Evolutionary conservation across 768 basidiomycete genomes (phyloP), one percentile per base, ranked within the genome.

Genomic region (Lactarius pseudohatsudake): DNA sequence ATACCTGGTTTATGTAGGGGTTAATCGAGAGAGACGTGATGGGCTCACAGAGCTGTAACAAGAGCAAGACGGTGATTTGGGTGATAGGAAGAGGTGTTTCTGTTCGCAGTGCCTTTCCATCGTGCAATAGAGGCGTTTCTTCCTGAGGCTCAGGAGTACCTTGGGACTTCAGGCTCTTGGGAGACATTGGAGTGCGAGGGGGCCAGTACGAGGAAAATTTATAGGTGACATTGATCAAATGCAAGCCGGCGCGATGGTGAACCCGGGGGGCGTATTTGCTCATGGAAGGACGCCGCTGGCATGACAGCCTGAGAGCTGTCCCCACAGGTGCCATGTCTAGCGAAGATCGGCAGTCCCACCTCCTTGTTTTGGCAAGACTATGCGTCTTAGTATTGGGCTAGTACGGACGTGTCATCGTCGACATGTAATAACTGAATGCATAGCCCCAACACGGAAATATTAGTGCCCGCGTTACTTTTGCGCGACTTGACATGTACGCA

Each of bases 1-100:
- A 18, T 43, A 79, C 82, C 73, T 84, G 80, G 65, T 82, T 82
- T 28, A 85, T 78, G 73, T 83, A 84, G 0, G 83, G 83, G 54
- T 80, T 79, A 43, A 85, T 84, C 38, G 77, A 81, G 41, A 78
- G 75, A 0, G 80, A 77, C 4, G 81, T 78, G 54, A 84, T 77
- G 20, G 84, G 82, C 72, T 85, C 84, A 26, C 79, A 76, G 50
- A 84, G 69, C 71, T 78, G 77, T 11, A 81, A 72, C 54, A 82
- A 72, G 57, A 85, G 68, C 59, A 85, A 70, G 36, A 83, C 72
- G 2, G 68, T 67, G n/a, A 84, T 76, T 77, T 84, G 83, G 58
- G 77, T 64, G 58, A 69, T 79, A 6, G 83, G 84, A 6, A 84
- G 74, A 6, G 83, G 83, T 0, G 78, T 84, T 45, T 72, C 75